These are phyloP conservation scores for Cytospora paraplurivora DNA, from an alignment of 2,329 filamentous ascomycete genomes.

Conservation along the genomic window DNA sequence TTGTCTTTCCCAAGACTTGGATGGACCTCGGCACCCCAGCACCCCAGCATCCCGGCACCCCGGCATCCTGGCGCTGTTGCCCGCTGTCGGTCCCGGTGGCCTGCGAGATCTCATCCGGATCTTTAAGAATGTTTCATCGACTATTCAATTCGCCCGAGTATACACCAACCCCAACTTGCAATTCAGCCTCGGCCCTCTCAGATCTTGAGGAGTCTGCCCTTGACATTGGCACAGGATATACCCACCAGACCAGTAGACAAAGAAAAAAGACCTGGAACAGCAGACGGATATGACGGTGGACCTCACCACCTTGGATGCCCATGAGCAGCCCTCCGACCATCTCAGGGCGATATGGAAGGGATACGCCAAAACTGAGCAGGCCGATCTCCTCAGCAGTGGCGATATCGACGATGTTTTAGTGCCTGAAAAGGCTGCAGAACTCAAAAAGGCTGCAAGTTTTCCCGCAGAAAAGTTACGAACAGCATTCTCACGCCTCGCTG, in stretches of 20 bases:
- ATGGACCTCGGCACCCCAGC: neutral
- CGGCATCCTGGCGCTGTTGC: too few relatives aligned
- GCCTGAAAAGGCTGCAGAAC: conserved; percentile 44
- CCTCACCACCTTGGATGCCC: conserved; percentile 65
- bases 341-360: conserved; percentile 75
- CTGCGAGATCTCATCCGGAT: too few relatives aligned
- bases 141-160: too few relatives aligned
- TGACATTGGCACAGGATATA: neutral
- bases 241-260: neutral
- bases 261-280: neutral
- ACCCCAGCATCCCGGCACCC: neutral
- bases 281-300: conserved; percentile 42
- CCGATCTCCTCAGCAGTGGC: conserved; percentile 53
- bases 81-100: too few relatives aligned
- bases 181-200: too few relatives aligned
- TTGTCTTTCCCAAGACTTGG: too few relatives aligned
- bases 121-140: too few relatives aligned
- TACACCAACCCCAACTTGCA: too few relatives aligned
- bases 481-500: conserved; percentile 47
- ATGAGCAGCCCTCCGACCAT: conserved; percentile 72
- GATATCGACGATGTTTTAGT: conserved; percentile 57
- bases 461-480: conserved; percentile 44
- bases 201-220: neutral
- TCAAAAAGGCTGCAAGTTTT: conserved; percentile 50
- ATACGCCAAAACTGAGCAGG: conserved; percentile 63